Evolutionary conservation across 345 rosid genomes (phyloP).

Genomic region (Sisymbrium irio): DNA sequence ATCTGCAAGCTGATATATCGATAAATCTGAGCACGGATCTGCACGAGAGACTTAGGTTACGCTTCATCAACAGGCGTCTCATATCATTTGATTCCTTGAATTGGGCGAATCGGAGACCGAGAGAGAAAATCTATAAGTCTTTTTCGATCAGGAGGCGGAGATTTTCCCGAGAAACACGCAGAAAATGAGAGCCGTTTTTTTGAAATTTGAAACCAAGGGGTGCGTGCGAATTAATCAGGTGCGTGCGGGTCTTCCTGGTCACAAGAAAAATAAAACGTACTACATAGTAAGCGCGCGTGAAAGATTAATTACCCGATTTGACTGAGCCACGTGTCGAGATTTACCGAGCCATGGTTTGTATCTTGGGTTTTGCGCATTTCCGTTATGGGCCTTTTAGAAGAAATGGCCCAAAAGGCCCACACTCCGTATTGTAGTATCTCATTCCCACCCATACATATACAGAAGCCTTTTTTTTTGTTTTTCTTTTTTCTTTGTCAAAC

Average conservation of each 20-base stretch:
- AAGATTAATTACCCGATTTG: constrained; percentile 5
- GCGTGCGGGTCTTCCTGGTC: constrained; percentile 2
- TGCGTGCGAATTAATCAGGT: constrained; percentile 24
- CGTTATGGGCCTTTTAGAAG: background rate
- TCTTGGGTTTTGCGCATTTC: background rate
- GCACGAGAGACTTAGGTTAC: constrained; percentile 32
- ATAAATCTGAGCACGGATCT: constrained; percentile 39
- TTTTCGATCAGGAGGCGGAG: constrained; percentile 6
- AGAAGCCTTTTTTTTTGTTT: too few species aligned
- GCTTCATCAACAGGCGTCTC: constrained; percentile 45
- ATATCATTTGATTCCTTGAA: constrained; percentile 38
- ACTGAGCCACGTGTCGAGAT: background rate
- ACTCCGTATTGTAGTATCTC: background rate
- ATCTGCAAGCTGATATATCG: constrained; percentile 31
- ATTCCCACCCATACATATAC: too few species aligned
- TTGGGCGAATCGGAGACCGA: background rate
- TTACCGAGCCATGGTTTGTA: background rate
- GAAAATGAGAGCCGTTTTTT: constrained; percentile 13
- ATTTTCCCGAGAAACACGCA: constrained; percentile 32
- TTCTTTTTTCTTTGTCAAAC: too few species aligned
- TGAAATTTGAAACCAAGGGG: constrained; percentile 25
- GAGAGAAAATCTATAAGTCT: background rate
- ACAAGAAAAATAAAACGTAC: background rate
- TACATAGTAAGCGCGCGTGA: background rate
- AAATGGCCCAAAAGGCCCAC: background rate